phyloP scores from a whole-genome alignment of 805 yeast genomes.

The Saccharomycopsis babjevae region DNA sequence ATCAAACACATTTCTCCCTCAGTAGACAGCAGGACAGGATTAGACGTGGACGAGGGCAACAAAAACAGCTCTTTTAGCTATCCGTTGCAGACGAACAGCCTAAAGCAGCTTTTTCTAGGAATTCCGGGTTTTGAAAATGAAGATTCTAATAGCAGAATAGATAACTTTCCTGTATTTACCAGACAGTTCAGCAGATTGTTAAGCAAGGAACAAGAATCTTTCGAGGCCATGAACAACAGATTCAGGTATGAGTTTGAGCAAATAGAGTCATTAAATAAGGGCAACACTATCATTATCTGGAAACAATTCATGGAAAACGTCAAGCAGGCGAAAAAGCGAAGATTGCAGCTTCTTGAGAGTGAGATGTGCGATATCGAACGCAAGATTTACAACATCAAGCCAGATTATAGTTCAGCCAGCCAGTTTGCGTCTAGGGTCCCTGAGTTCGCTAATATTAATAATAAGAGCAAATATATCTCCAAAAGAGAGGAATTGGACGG shows the following conservation, averaged over 20 bases:
- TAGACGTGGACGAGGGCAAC: background rate
- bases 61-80: background rate
- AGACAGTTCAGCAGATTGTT: background rate
- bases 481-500: background rate
- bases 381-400: conserved; percentile 7
- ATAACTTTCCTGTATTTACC: conserved; percentile 3
- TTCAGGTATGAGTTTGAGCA: conserved; percentile 6
- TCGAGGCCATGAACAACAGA: background rate
- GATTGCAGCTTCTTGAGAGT: background rate
- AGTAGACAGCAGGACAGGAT: background rate
- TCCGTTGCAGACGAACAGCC: background rate
- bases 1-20: background rate
- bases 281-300: conserved; percentile 4
- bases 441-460: background rate
- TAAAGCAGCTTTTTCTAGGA: background rate
- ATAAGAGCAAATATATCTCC: background rate
- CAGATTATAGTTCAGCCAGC: background rate
- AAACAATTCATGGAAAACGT: conserved; percentile 4
- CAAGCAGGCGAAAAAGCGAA: background rate
- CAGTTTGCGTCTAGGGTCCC: background rate
- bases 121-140: background rate
- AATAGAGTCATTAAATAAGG: conserved; percentile 1
- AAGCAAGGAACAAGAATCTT: background rate
- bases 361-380: conserved; percentile 7
- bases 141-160: background rate